These are phyloP conservation scores for Cutaneotrichosporon cavernicola DNA, from an alignment of 1,284 basidiomycete genomes.

Conservation along the genomic window DNA sequence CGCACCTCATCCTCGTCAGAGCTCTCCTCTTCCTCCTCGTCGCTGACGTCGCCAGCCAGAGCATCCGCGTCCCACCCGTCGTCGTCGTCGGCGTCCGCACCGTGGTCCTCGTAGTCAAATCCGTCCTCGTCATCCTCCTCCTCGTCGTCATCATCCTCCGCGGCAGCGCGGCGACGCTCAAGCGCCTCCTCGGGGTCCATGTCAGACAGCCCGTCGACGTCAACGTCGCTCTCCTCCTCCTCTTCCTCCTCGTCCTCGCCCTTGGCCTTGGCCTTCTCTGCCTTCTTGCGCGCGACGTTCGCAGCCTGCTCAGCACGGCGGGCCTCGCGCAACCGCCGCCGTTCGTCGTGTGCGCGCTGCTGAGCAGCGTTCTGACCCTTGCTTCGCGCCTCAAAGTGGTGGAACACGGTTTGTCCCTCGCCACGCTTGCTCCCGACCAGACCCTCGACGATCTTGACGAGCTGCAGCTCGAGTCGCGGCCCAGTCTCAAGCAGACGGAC, in stretches of 20 bases:
- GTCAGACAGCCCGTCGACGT: constrained; percentile 53
- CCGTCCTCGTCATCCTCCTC: constrained; percentile 46
- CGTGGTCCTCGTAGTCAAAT: constrained; percentile 49
- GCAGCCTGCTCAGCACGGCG: constrained; percentile 80
- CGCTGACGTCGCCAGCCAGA: constrained; percentile 56
- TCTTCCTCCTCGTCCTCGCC: constrained; percentile 42
- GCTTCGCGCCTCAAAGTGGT: constrained; percentile 76
- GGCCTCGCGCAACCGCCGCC: constrained; percentile 69
- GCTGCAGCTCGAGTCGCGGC: constrained; percentile 85
- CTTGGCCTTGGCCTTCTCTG: constrained; percentile 46
- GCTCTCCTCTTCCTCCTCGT: constrained; percentile 43
- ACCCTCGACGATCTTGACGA: constrained; percentile 96
- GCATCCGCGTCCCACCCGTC: constrained; percentile 53
- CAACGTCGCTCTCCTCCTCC: constrained; percentile 51
- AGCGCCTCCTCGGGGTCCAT: constrained; percentile 54
- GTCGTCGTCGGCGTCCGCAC: constrained; percentile 61
- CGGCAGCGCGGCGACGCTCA: constrained; percentile 35
- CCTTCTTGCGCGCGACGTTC: constrained; percentile 79
- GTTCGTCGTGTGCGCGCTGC: constrained; percentile 71
- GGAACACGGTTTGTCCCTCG: constrained; percentile 84
- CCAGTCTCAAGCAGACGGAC: constrained; percentile 92
- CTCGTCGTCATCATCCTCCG: constrained; percentile 35
- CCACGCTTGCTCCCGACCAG: constrained; percentile 64
- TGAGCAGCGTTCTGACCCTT: constrained; percentile 67
- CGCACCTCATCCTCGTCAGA: constrained; percentile 41